Conservation (phyloP, 331 rosid genomes). For the Telfairia occidentalis region DNA sequence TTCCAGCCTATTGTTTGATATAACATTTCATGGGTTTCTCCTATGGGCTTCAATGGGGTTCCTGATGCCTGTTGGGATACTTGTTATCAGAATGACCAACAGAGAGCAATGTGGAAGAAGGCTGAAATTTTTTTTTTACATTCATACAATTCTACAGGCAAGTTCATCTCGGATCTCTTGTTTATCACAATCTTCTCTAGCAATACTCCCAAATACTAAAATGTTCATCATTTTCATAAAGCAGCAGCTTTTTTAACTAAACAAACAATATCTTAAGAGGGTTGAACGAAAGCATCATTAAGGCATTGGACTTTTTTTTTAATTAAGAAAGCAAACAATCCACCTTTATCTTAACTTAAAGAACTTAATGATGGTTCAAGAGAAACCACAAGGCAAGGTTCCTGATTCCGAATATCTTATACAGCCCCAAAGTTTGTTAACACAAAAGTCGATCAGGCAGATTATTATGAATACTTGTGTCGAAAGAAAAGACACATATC, state of each 20-base stretch:
- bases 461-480: slow-evolving; percentile 43
- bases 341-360: slow-evolving; percentile 18
- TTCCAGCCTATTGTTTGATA: slow-evolving; percentile 39
- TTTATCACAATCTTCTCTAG: slow-evolving; percentile 5
- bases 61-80: slow-evolving; percentile 81
- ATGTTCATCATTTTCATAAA: neutral
- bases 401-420: slow-evolving; percentile 22
- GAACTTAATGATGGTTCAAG: slow-evolving; percentile 22
- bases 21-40: slow-evolving; percentile 74
- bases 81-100: slow-evolving; percentile 53
- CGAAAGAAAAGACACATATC: slow-evolving; percentile 26
- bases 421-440: slow-evolving; percentile 20
- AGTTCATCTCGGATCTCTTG: slow-evolving; percentile 21
- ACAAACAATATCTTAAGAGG: neutral
- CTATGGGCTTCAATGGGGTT: slow-evolving; percentile 91
- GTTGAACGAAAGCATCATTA: neutral
- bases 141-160: slow-evolving; percentile 71
- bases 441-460: slow-evolving; percentile 15
- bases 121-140: slow-evolving; percentile 43
- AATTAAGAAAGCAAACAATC: slow-evolving; percentile 13
- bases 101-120: slow-evolving; percentile 47
- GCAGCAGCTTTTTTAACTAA: neutral
- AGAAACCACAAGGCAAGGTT: slow-evolving; percentile 17
- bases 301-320: neutral
- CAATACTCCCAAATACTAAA: neutral